These are phyloP conservation scores for Ophiostoma quercus DNA, from an alignment of 2,329 filamentous ascomycete species.

Conservation along the genomic window DNA sequence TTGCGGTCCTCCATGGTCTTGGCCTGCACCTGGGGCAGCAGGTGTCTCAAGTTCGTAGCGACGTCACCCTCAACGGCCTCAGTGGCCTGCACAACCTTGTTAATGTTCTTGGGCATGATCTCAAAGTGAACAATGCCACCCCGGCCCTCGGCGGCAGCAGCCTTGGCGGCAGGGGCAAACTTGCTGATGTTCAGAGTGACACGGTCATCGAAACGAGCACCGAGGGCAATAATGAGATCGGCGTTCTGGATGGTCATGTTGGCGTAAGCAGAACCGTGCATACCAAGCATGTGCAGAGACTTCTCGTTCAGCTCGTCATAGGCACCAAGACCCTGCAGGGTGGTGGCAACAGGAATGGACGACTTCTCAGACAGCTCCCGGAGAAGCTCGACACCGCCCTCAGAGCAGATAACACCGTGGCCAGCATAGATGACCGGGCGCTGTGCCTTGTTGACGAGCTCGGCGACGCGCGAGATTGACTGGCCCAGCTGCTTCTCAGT, in stretches of 20 bases:
- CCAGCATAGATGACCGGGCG: conserved; percentile 95
- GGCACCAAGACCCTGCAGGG: conserved; percentile 84
- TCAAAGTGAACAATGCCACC: conserved; percentile 97
- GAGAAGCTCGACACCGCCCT: conserved; percentile 72
- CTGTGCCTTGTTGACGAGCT: conserved; percentile 81
- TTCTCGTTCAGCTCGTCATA: conserved; percentile 93
- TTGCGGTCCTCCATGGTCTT: conserved; percentile 61
- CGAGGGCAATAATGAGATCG: conserved; percentile 90
- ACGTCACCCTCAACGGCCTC: conserved; percentile 95
- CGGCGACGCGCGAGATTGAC: conserved; percentile 71
- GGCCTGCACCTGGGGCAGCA: conserved; percentile 66
- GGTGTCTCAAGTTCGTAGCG: conserved; percentile 65
- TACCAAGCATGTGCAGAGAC: conserved; percentile 95
- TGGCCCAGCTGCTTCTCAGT: conserved; percentile 65
- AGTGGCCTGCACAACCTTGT: conserved; percentile 96
- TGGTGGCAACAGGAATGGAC: conserved; percentile 90
- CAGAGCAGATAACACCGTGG: conserved; percentile 75
- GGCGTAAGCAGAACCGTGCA: conserved; percentile 95
- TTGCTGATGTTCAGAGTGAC: conserved; percentile 76
- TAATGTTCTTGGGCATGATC: conserved; percentile 99
- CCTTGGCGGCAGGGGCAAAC: conserved; percentile 83
- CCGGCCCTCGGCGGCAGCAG: conserved; percentile 74
- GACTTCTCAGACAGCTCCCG: conserved; percentile 86
- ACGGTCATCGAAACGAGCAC: conserved; percentile 92
- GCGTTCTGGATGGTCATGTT: conserved; percentile 98